Conservation (phyloP, 257 asterid genomes). For the Solanum dulcamara region DNA sequence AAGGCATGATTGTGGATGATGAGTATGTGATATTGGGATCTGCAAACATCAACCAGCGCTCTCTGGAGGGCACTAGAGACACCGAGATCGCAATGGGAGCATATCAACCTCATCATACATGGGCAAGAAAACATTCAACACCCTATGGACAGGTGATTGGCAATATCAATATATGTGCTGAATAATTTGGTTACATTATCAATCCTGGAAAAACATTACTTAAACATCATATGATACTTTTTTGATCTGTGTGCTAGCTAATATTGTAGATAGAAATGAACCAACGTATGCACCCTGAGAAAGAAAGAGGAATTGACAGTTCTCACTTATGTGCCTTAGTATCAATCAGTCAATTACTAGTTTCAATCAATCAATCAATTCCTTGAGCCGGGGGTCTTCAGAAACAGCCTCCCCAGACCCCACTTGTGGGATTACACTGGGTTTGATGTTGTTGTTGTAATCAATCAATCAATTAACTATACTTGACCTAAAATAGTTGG, state of each 20-base stretch:
- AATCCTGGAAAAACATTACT: not conserved
- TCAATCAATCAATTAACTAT: not conserved
- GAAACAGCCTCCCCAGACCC: not conserved
- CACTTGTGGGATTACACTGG: not conserved
- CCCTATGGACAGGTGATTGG: constrained; percentile 81
- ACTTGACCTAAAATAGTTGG: not conserved
- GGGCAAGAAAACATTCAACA: constrained; percentile 57
- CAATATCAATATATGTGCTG: not conserved
- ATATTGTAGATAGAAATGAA: not conserved
- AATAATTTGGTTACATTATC: not conserved
- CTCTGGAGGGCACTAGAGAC: constrained; percentile 90
- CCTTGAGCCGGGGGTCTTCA: not conserved
- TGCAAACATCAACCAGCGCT: constrained; percentile 90
- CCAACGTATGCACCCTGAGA: not conserved
- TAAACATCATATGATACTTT: not conserved
- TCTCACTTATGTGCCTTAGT: not conserved
- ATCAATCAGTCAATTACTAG: not conserved
- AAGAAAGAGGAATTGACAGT: not conserved
- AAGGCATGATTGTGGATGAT: constrained; percentile 94
- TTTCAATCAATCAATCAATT: not conserved
- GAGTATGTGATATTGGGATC: constrained; percentile 84
- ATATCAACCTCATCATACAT: constrained; percentile 82
- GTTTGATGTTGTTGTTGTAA: not conserved
- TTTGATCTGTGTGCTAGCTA: not conserved
- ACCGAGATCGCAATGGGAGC: constrained; percentile 99